phyloP scores from a whole-genome alignment of 2,329 filamentous ascomycete species.

The Aspergillus aculeatinus region DNA sequence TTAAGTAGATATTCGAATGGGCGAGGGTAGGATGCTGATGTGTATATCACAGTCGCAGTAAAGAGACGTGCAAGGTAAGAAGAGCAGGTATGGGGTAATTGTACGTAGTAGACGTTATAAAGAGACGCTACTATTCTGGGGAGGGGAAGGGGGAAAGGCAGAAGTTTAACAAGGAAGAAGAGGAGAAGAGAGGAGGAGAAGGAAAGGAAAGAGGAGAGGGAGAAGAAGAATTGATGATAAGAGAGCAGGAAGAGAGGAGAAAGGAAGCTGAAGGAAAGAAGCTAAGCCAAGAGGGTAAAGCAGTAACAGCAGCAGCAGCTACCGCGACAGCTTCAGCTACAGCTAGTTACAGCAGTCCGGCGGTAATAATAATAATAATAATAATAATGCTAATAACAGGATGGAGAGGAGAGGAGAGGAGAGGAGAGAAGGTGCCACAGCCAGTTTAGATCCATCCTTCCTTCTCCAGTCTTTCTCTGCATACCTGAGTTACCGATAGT shows the following conservation, averaged over 20 bases:
- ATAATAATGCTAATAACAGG: too few relatives aligned
- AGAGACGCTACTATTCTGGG: neutral
- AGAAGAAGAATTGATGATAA: neutral
- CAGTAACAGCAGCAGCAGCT: neutral
- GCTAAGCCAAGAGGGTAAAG: neutral
- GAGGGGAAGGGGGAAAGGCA: neutral
- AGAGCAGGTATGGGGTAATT: neutral
- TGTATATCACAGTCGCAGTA: slow-evolving; percentile 1
- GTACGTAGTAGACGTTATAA: neutral
- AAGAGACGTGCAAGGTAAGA: slow-evolving; percentile 3
- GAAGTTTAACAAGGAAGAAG: neutral
- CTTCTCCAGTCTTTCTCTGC: neutral
- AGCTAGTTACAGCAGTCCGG: neutral
- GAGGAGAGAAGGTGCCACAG: too few relatives aligned
- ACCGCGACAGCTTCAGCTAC: neutral
- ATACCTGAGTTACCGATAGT: neutral
- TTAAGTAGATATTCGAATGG: neutral
- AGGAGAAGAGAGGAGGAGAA: neutral
- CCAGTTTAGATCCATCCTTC: neutral
- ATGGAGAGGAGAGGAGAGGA: too few relatives aligned
- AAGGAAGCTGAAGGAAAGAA: neutral
- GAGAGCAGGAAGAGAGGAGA: neutral
- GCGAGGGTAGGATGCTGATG: neutral
- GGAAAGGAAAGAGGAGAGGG: neutral
- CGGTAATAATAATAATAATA: neutral